Evolutionary conservation across 306 rosid species (phyloP), one percentile per base, ranked within the genome.

Genomic region (Echinosophora koreensis): DNA sequence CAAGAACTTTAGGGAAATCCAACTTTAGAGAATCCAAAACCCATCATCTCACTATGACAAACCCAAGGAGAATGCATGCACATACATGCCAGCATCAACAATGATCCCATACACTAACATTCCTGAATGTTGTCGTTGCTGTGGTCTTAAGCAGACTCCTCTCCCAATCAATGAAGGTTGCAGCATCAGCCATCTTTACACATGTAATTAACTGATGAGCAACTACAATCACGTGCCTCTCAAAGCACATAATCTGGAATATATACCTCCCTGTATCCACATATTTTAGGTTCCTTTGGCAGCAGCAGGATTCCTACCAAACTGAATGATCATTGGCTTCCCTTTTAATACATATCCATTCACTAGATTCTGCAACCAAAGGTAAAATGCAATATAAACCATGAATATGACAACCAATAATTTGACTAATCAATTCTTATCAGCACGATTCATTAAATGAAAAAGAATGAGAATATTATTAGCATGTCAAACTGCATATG

Each of bases 251-350:
- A 55, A 54, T n/a, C 37, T n/a, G 32, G 58, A 55, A 70, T 14
- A 8, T 46, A 62, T 76, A 39, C 69, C 10, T 39, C 32, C 55
- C 55, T 8, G 27, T 58, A 27, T 15, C 57, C 14, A 39, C 71
- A 27, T 51, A 71, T 59, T 59, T 74, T 54, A 86, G 2, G 86
- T 89, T 81, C 81, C 83, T 80, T 87, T 92, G 1, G 67, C 87
- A 56, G 91, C 90, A 18, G 80, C 85, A 51, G 94, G 90, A 84
- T 88, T 94, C 35, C 97, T 89, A 49, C 97, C 97, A 76, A 92
- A 94, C 85, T 92, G 97, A 69, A 92, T 89, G 58, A 92, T 89
- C 97, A 95, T 89, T 66, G 98, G 97, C 85, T 95, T 95, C 76
- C 97, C 92, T 87, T 89, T 90, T 78, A 89, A 92, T 78, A 88